Evolutionary conservation across 2,329 filamentous ascomycete species (phyloP), one percentile per base, ranked within the genome.

Genomic region (Bipolaris zeicola): DNA sequence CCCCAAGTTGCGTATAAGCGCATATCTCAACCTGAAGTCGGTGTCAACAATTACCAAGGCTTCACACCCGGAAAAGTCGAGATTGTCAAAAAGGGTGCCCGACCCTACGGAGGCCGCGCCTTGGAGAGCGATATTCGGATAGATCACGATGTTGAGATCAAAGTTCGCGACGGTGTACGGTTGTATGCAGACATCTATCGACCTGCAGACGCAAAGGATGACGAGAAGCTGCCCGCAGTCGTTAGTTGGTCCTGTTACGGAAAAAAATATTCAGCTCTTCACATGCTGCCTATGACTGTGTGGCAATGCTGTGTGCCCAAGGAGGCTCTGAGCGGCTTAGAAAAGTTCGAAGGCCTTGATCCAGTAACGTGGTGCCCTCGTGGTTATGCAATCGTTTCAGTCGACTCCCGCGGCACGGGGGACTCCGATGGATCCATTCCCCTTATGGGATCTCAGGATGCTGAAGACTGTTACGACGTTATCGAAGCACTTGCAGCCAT

Each of bases 171-270:
- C 57, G 79, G 80, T 18, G 67, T 58, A 10, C 67, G 66, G 0
- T 67, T 82, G 0, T 81, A 80, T 58, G 71, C 70, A 7, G 80
- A 82, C 46, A 72, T 82, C 33, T 82, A 80, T 59, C 71, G 80
- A 5, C 79, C 79, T 0, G 67, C 76, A 1, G 64, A 67, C 26
- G 50, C 42, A 5, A 52, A 61, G n/a, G 65, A 66, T 11, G 53
- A 59, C n/a, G 65, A 65, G n/a, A 47, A 77, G 41, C 63, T 81
- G 0, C 80, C 81, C 1, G 80, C 78, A 1, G 66, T 82, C 22
- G 60, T 83, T 1, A 72, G 70, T 46, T 82, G 78, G 78, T 76
- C 72, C 6, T 76, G 74, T 13, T 82, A 78, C 55, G 80, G 80
- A 18, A 82, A 82, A 60, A 66, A 78, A 54, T 79, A 76, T 55